Evolutionary conservation across 2,329 filamentous ascomycete species (phyloP), one percentile per base, ranked within the genome.

Genomic region (Dactylellina haptotyla): DNA sequence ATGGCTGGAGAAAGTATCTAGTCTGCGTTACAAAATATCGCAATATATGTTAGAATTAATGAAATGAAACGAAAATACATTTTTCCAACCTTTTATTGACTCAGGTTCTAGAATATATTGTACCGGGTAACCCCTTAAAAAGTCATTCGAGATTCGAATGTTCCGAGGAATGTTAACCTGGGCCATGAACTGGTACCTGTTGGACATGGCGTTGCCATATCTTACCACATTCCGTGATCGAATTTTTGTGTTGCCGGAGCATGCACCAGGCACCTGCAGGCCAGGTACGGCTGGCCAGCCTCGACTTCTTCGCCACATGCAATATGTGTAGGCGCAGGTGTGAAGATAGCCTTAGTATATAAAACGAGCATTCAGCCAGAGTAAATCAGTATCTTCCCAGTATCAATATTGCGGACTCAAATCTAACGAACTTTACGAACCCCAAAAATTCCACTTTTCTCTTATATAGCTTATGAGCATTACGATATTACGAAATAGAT

Each of bases 201-300:
- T 26, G 14, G 23, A 26, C 32, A 20, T 37, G 51, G 20, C 30
- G n/a, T 39, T 18, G 12, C 16, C 37, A 58, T 58, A 58, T 58
- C 46, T 59, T 54, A 56, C 56, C 50, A 69, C 64, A 69, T 69
- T 69, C 64, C 64, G 46, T 18, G n/a, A 25, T 14, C 12, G 32
- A 18, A 20, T 43, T 39, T 54, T 56, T 56, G 56, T 26, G 64
- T 69, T 69, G 45, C 37, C 61, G 37, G 9, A 65, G 34, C 37
- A 50, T 12, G 34, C 28, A n/a, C n/a, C n/a, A 39, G 26, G 45
- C 18, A 28, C 59, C 18, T 37, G n/a, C n/a, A n/a, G n/a, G n/a
- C n/a, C n/a, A n/a, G n/a, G n/a, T n/a, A n/a, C 8, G 30, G 32
- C 26, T 51, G 34, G 54, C 53, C 53, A 67, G 25, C 45, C 43